Percentiles rank a stretch among this genome's conserved stretches.
Conservation (phyloP, 495 filamentous ascomycete species). For the Xylaria grammica region DNA sequence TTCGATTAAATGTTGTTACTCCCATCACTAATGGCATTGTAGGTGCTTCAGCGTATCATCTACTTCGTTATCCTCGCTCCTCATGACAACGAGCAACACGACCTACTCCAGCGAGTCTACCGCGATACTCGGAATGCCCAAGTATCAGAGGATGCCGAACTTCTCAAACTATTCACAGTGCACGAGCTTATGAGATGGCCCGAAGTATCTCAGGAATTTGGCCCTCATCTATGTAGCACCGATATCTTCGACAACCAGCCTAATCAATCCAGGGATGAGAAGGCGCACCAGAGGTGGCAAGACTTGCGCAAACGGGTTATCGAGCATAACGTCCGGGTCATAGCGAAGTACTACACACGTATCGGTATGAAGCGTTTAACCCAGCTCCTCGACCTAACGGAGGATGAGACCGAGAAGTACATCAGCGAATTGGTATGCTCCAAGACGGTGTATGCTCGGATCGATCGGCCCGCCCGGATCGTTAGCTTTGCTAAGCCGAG, state of each 20-base stretch:
- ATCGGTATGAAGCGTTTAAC: constrained; percentile 90
- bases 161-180: constrained; percentile 92
- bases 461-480: constrained; percentile 89
- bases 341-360: constrained; percentile 98
- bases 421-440: constrained; percentile 92
- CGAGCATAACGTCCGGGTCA: constrained; percentile 96
- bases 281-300: constrained; percentile 83
- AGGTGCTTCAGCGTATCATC: constrained; percentile 90
- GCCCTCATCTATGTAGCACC: constrained; percentile 84
- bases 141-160: constrained; percentile 73
- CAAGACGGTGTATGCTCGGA: constrained; percentile 97
- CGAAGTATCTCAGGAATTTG: constrained; percentile 82
- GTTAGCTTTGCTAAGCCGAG: constrained; percentile 93
- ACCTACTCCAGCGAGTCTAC: constrained; percentile 92
- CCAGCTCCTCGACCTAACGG: constrained; percentile 84
- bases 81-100: constrained; percentile 98
- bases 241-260: constrained; percentile 80
- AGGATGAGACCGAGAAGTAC: constrained; percentile 97
- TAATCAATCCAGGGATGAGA: constrained; percentile 68
- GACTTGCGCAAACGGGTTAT: constrained; percentile 97
- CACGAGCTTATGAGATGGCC: constrained; percentile 99
- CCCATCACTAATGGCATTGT: constrained; percentile 30
- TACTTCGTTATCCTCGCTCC: constrained; percentile 97
- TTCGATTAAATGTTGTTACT: not conserved
- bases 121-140: constrained; percentile 69